A percentile compares a stretch with the other conserved stretches of the same genome.
These are phyloP conservation scores for Tylopilus sp. DNA, from an alignment of 1,284 basidiomycete genomes.

Conservation along the genomic window DNA sequence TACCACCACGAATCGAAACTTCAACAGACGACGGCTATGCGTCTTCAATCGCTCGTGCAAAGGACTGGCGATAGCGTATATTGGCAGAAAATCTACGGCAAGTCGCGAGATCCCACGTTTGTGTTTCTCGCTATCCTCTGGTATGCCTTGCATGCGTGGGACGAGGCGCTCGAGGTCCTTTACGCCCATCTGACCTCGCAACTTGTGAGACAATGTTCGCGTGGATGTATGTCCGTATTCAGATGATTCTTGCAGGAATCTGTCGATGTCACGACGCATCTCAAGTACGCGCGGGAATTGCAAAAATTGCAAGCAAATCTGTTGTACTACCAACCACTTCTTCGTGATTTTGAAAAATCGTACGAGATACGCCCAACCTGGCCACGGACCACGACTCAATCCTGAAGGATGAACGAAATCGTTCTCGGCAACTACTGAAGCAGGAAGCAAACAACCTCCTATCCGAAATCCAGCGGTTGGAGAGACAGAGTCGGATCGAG, in stretches of 20 bases:
- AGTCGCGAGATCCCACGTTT: neutral
- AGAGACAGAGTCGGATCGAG: slow-evolving; percentile 41
- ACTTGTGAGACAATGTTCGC: slow-evolving; percentile 34
- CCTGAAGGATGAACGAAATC: slow-evolving; percentile 13
- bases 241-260: slow-evolving; percentile 39
- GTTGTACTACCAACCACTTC: slow-evolving; percentile 49
- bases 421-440: slow-evolving; percentile 33
- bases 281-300: slow-evolving; percentile 44
- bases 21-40: slow-evolving; percentile 34
- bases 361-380: slow-evolving; percentile 45
- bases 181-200: slow-evolving; percentile 43
- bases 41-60: slow-evolving; percentile 35
- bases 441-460: slow-evolving; percentile 43
- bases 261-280: slow-evolving; percentile 33
- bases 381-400: slow-evolving; percentile 31
- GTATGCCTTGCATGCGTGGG: slow-evolving; percentile 59
- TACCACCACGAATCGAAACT: slow-evolving; percentile 37
- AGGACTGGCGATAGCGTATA: slow-evolving; percentile 45
- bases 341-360: slow-evolving; percentile 50
- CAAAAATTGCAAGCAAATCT: slow-evolving; percentile 54
- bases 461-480: slow-evolving; percentile 45
- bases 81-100: slow-evolving; percentile 49
- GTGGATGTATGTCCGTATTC: neutral
- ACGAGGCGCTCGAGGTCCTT: slow-evolving; percentile 49
- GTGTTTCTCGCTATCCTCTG: slow-evolving; percentile 47